phyloP scores from a whole-genome alignment of 1,284 basidiomycete genomes.

The Leccinum griseonigrum region DNA sequence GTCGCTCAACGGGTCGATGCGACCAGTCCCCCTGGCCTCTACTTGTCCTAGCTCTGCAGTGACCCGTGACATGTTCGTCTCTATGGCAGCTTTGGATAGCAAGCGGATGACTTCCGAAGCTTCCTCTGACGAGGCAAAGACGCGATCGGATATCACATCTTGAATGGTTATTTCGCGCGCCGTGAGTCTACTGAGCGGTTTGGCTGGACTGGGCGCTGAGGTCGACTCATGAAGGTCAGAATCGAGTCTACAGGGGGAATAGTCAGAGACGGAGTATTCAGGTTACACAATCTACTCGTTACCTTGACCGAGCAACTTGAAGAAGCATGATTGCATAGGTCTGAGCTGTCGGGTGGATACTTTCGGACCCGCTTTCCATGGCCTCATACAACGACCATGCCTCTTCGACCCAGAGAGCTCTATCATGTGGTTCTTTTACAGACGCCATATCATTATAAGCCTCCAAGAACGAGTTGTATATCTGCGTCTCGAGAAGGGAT shows the following conservation, averaged over 20 bases:
- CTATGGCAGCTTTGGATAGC: constrained; percentile 59
- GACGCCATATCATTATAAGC: constrained; percentile 62
- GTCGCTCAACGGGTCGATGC: constrained; percentile 44
- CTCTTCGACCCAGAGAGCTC: constrained; percentile 54
- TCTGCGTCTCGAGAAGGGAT: constrained; percentile 38
- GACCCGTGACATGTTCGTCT: constrained; percentile 48
- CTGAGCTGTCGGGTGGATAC: constrained; percentile 47
- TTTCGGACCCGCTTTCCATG: constrained; percentile 52
- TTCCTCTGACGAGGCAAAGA: constrained; percentile 51
- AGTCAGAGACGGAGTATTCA: constrained; percentile 8
- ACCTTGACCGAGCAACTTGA: constrained; percentile 47
- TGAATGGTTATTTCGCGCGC: constrained; percentile 51
- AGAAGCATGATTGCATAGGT: constrained; percentile 68
- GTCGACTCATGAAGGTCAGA: constrained; percentile 27
- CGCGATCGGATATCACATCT: constrained; percentile 56
- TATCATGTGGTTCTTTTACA: constrained; percentile 41
- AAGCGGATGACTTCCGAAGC: constrained; percentile 53
- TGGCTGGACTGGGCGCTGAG: constrained; percentile 12
- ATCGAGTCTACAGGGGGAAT: constrained; percentile 36
- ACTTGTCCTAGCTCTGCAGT: constrained; percentile 57
- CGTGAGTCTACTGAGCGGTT: constrained; percentile 48
- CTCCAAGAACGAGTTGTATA: constrained; percentile 58
- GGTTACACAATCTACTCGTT: constrained; percentile 15
- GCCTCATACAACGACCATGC: constrained; percentile 55
- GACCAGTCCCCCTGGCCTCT: constrained; percentile 42